Conservation (phyloP, 495 filamentous ascomycete species). For the Penicillium simplicissimum region DNA sequence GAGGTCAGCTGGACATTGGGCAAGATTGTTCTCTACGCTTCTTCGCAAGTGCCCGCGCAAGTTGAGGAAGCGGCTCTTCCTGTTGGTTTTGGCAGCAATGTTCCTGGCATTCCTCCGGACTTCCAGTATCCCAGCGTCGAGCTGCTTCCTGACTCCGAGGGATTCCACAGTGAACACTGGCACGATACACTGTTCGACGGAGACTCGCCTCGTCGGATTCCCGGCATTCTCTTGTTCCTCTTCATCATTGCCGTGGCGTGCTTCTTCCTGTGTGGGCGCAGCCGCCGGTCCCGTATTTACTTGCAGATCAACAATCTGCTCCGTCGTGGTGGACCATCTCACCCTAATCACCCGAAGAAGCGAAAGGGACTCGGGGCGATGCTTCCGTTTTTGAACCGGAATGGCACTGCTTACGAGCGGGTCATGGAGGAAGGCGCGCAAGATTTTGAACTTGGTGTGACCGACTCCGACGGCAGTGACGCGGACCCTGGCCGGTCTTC, state of each 20-base stretch:
- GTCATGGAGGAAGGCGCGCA: constrained; percentile 75
- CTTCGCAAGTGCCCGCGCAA: constrained; percentile 75
- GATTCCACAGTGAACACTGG: constrained; percentile 65
- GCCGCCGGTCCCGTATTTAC: constrained; percentile 67
- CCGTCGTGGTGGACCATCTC: constrained; percentile 51
- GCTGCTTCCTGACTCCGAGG: constrained; percentile 42
- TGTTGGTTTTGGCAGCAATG: constrained; percentile 91
- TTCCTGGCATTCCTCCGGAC: constrained; percentile 63
- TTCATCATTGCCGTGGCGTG: constrained; percentile 67
- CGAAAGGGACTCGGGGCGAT: constrained; percentile 55
- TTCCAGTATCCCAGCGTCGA: constrained; percentile 83
- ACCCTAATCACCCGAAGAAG: constrained; percentile 53
- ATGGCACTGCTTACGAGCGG: constrained; percentile 73
- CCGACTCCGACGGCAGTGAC: constrained; percentile 58
- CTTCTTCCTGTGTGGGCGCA: constrained; percentile 69
- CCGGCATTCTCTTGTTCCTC: constrained; percentile 71
- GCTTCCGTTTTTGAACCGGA: constrained; percentile 53
- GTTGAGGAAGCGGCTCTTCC: constrained; percentile 57
- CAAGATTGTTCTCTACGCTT: constrained; percentile 96
- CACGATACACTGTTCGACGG: constrained; percentile 68
- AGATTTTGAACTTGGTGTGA: constrained; percentile 70
- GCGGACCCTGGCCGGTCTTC: constrained; percentile 45
- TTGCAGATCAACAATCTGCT: constrained; percentile 54
- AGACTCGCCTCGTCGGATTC: constrained; percentile 63
- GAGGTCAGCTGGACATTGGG: constrained; percentile 99